A percentile compares a stretch with the other conserved stretches of the same genome.
These are phyloP conservation scores for Apophysomyces variabilis DNA, from an alignment of 371 early-diverging fungal genomes.

Conservation along the genomic window DNA sequence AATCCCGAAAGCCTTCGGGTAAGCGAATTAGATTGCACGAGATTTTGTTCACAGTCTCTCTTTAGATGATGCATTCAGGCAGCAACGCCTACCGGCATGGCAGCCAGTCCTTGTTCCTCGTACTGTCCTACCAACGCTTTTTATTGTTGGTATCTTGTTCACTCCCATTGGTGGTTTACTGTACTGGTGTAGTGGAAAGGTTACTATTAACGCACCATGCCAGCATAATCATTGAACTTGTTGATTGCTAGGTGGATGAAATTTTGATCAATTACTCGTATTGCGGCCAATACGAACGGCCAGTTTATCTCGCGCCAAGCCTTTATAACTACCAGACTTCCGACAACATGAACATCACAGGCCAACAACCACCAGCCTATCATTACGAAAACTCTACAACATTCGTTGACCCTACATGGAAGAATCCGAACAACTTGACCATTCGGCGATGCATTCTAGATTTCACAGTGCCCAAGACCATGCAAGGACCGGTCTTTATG, in stretches of 20 bases:
- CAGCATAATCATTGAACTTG: background rate
- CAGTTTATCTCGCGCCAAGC: constrained; percentile 36
- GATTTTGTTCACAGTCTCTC: background rate
- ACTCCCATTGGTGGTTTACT: constrained; percentile 89
- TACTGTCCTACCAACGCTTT: constrained; percentile 90
- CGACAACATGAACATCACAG: constrained; percentile 12
- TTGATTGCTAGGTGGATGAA: constrained; percentile 63
- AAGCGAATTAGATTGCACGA: background rate
- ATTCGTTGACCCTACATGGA: constrained; percentile 39
- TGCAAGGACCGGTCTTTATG: constrained; percentile 85
- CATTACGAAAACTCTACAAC: constrained; percentile 30
- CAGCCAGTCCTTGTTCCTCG: constrained; percentile 97
- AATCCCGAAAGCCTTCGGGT: constrained; percentile 6
- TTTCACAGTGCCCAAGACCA: constrained; percentile 68
- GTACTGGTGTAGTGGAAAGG: constrained; percentile 55
- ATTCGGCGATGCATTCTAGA: constrained; percentile 73
- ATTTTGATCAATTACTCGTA: constrained; percentile 90
- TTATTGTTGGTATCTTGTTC: constrained; percentile 89
- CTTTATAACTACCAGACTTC: constrained; percentile 29
- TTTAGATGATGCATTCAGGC: constrained; percentile 94
- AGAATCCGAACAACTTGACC: constrained; percentile 46
- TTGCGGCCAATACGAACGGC: constrained; percentile 58
- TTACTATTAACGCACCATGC: constrained; percentile 6
- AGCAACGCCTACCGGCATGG: constrained; percentile 97
- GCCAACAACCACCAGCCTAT: constrained; percentile 39